Conservation (phyloP, 1,284 basidiomycete genomes). For the Cryptococcus floricola region DNA sequence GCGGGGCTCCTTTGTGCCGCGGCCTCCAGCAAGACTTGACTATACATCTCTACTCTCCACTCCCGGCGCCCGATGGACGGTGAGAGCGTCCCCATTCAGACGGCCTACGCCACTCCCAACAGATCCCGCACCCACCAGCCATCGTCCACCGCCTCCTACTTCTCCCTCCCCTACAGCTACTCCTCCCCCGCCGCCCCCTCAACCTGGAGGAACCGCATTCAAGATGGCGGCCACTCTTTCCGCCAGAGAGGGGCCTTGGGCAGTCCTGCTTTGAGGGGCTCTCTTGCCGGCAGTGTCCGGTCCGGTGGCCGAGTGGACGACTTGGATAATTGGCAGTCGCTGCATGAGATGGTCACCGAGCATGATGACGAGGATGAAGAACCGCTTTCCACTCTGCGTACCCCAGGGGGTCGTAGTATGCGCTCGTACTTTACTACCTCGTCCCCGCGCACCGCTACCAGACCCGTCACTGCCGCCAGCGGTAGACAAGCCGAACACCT, state of each 20-base stretch:
- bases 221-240: neutral
- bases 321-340: slow-evolving; percentile 35
- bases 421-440: slow-evolving; percentile 7
- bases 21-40: no score
- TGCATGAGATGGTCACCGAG: slow-evolving; percentile 28
- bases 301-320: neutral
- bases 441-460: neutral
- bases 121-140: neutral
- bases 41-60: no score
- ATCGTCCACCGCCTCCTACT: neutral
- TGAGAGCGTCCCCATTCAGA: no score
- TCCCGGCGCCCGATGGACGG: no score
- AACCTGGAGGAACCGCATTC: neutral
- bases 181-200: neutral
- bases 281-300: neutral
- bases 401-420: slow-evolving; percentile 5
- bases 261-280: neutral
- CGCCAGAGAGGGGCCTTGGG: neutral
- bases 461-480: neutral
- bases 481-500: neutral
- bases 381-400: neutral
- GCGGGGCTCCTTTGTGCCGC: no score
- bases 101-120: no score
- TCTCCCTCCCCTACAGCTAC: slow-evolving; percentile 2
- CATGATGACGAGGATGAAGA: slow-evolving; percentile 6